Conservation (phyloP, 2,329 filamentous ascomycete species). For the Neonectria coccinea region DNA sequence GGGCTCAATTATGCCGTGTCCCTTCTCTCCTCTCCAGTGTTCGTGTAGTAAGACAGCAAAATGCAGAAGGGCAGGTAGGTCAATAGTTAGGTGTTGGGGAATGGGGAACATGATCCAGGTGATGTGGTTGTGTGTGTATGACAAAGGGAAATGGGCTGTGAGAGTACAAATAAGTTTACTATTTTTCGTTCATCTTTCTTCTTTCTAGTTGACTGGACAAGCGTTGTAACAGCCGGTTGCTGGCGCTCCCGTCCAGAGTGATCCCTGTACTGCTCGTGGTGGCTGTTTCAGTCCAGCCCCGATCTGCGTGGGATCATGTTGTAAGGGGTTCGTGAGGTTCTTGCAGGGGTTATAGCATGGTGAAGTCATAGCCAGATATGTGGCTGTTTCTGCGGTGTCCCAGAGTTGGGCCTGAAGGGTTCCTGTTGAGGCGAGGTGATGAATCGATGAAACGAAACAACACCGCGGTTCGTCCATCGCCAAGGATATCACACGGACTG, state of each 20-base stretch:
- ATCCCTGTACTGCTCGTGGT: conserved; percentile 28
- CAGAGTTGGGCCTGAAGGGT: conserved; percentile 6
- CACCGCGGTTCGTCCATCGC: conserved; percentile 15
- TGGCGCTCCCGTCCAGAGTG: conserved; percentile 19
- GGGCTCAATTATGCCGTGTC: conserved; percentile 18
- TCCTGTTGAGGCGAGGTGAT: conserved; percentile 7
- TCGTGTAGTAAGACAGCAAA: conserved; percentile 39
- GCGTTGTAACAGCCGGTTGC: conserved; percentile 23
- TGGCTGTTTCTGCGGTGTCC: conserved; percentile 26
- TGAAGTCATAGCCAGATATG: conserved; percentile 34
- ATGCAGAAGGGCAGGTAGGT: conserved; percentile 33
- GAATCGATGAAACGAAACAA: conserved; percentile 25
- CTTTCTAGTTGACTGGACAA: conserved; percentile 35
- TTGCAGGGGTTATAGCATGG: conserved; percentile 41
- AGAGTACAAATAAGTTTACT: conserved; percentile 38
- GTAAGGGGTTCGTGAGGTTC: conserved; percentile 35
- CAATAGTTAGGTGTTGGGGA: conserved; percentile 27
- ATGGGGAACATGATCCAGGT: conserved; percentile 39
- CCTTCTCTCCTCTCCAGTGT: conserved; percentile 40
- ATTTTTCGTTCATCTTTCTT: conserved; percentile 28
- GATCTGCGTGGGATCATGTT: conserved; percentile 21
- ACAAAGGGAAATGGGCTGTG: conserved; percentile 43
- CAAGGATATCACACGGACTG: conserved; percentile 64
- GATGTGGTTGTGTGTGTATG: conserved; percentile 28
- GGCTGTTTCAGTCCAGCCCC: conserved; percentile 25